Evolutionary conservation across 2,329 filamentous ascomycete species (phyloP).

Genomic region (Botrytis fabae): DNA sequence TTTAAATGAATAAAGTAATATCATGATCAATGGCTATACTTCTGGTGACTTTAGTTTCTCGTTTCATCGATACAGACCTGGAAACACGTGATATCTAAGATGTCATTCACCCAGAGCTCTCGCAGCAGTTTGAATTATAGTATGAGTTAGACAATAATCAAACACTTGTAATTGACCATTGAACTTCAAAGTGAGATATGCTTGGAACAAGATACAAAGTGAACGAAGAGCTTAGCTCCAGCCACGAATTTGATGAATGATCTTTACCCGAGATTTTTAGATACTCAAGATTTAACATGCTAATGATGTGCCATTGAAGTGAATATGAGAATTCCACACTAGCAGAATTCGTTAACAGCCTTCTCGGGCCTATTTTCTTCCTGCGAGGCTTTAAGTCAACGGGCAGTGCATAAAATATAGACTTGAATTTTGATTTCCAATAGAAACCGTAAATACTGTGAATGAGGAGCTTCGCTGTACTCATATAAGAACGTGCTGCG

Average conservation of each 20-base stretch:
- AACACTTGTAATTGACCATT: background rate
- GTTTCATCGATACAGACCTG: background rate
- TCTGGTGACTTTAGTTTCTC: background rate
- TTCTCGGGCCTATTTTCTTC: background rate
- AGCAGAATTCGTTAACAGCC: background rate
- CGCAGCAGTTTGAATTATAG: background rate
- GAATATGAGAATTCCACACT: background rate
- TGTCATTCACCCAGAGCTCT: background rate
- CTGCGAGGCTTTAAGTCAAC: background rate
- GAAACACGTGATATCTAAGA: background rate
- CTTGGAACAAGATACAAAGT: background rate
- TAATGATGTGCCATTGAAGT: background rate
- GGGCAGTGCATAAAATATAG: background rate
- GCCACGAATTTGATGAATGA: background rate
- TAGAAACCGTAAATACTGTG: background rate
- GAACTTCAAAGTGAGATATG: background rate
- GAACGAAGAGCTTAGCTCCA: background rate
- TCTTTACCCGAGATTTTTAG: background rate
- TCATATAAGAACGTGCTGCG: background rate
- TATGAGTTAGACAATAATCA: no score
- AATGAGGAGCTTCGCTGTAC: fast-evolving
- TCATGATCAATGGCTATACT: background rate
- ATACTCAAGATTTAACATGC: background rate
- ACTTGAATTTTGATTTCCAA: background rate
- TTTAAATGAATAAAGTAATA: no score